Percentiles rank a stretch among this genome's conserved stretches.
Evolutionary conservation across 805 yeast species (phyloP).

Genomic region (Geotrichum ghanense): DNA sequence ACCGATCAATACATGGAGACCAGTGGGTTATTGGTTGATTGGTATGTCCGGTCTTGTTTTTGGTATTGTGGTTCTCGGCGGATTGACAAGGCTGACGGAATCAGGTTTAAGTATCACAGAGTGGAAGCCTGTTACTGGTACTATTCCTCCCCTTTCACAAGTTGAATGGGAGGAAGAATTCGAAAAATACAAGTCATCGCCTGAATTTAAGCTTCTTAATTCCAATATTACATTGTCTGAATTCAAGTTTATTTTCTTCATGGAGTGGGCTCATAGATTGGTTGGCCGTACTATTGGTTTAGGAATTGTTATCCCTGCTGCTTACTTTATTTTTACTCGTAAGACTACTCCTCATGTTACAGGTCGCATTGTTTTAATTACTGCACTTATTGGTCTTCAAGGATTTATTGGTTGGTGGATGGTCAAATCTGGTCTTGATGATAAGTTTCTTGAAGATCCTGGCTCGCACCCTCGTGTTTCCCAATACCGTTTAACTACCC

Average conservation of each 20-base stretch:
- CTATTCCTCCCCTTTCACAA: slow-evolving; percentile 76
- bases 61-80: slow-evolving; percentile 94
- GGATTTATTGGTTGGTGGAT: slow-evolving; percentile 99
- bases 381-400: slow-evolving; percentile 77
- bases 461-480: slow-evolving; percentile 95
- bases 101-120: slow-evolving; percentile 94
- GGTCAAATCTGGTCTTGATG: slow-evolving; percentile 92
- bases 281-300: slow-evolving; percentile 88
- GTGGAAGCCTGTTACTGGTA: slow-evolving; percentile 97
- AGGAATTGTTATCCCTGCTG: slow-evolving; percentile 72
- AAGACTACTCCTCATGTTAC: slow-evolving; percentile 60
- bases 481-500: slow-evolving; percentile 88
- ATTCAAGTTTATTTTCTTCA: slow-evolving; percentile 84
- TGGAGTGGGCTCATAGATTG: slow-evolving; percentile 97
- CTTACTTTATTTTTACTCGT: slow-evolving; percentile 60
- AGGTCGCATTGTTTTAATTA: slow-evolving; percentile 55
- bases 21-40: slow-evolving; percentile 78
- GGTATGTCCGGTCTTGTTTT: slow-evolving; percentile 84
- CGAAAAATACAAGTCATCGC: slow-evolving; percentile 66
- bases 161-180: slow-evolving; percentile 83
- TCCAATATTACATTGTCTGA: slow-evolving; percentile 84
- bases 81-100: slow-evolving; percentile 88
- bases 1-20: slow-evolving; percentile 35
- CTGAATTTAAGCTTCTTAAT: slow-evolving; percentile 83
- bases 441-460: slow-evolving; percentile 62